Evolutionary conservation across 306 rosid species (phyloP).

Genomic region (Psophocarpus tetragonolobus): DNA sequence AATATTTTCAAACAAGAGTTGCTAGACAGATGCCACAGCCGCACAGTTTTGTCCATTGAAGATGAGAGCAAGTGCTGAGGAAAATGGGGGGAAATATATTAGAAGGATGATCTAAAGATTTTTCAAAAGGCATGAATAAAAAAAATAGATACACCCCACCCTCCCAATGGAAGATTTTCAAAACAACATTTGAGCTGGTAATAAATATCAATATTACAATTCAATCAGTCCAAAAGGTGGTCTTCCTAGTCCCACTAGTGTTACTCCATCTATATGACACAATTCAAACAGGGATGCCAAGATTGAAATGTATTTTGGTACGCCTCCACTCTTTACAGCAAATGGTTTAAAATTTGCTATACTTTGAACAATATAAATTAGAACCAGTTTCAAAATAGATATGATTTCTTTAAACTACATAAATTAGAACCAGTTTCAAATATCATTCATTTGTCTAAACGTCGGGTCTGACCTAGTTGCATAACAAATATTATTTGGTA

Average conservation of each 20-base stretch:
- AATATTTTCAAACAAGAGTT: constrained; percentile 81
- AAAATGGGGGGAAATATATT: constrained; percentile 30
- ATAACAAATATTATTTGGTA: constrained; percentile 20
- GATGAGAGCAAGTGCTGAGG: constrained; percentile 94
- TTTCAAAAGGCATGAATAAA: constrained; percentile 15
- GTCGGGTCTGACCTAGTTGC: not conserved
- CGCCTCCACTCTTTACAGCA: constrained; percentile 1
- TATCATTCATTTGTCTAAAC: not conserved
- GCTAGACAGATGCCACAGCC: constrained; percentile 91
- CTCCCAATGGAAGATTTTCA: not conserved
- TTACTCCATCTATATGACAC: not conserved
- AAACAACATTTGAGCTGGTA: constrained; percentile 12
- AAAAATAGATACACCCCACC: not conserved
- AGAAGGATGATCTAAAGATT: constrained; percentile 16
- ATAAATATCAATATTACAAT: constrained; percentile 20
- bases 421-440: constrained; percentile 3
- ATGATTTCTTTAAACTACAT: constrained; percentile 4
- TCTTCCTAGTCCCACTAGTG: not conserved
- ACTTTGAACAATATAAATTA: no score
- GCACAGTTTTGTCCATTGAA: constrained; percentile 99
- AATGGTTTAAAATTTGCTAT: not conserved
- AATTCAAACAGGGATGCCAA: not conserved
- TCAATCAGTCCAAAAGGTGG: not conserved
- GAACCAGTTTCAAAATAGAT: not conserved
- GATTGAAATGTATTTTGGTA: not conserved